Evolutionary conservation across 2,329 filamentous ascomycete species (phyloP), one percentile per base, ranked within the genome.

Genomic region (Aspergillus neoniger): DNA sequence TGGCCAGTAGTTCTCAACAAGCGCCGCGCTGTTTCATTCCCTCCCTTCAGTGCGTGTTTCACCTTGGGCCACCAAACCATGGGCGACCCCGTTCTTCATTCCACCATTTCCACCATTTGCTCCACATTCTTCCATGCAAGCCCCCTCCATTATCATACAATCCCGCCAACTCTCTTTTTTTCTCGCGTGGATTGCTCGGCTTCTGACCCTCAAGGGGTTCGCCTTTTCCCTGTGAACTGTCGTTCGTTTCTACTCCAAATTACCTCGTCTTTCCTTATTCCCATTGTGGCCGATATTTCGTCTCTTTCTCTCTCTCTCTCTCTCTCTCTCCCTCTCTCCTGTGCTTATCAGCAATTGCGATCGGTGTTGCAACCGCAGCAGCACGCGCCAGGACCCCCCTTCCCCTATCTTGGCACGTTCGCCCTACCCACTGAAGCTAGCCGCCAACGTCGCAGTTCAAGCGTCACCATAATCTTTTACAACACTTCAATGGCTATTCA

Each of bases 331-430:
- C 39, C 50, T 23, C 19, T 32, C 49, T 36, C 32, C 57, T 23
- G 47, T 58, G 52, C 61, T 57, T 57, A 19, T 25, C 23, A 5
- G 15, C 36, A 15, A 43, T 52, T 58, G 53, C 60, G 55, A 61
- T 56, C 39, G n/a, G 21, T 51, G 58, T 55, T 57, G 43, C 2
- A 30, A 30, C 38, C 28, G 58, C 52, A 23, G 58, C 39, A 25
- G 56, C 54, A 64, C 63, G 63, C 64, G 60, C 60, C 57, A 39
- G 25, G 36, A 17, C 43, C 47, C 10, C 41, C 49, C 52, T 49
- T 17, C 52, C 63, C 64, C 50, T 62, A 54, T 59, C 63, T 66
- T 66, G 64, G 64, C 63, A 58, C 51, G 41, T 52, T 50, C 41
- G 17, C 39, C 55, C 51, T 55, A 58, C 48, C 58, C 47, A 32